phyloP scores from a whole-genome alignment of 768 basidiomycete species.

The Panaeolus papilionaceus region DNA sequence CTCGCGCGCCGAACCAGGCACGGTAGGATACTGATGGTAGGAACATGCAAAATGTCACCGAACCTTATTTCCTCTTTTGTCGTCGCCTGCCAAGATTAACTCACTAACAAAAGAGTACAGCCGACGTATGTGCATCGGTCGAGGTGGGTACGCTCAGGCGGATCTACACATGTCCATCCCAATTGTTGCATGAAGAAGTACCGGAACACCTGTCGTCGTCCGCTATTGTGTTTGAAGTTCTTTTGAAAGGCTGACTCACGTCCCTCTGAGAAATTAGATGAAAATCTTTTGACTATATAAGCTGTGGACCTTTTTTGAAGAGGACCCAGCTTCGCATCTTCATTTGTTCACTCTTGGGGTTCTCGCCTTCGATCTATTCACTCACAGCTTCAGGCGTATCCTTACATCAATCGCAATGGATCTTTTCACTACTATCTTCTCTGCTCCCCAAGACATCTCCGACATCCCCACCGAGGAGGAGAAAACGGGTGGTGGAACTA shows the following conservation, averaged over 20 bases:
- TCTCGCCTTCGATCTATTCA: background rate
- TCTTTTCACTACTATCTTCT: background rate
- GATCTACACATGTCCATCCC: background rate
- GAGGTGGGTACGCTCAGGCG: background rate
- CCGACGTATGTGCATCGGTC: background rate
- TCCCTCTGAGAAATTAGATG: background rate
- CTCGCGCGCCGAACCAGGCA: background rate
- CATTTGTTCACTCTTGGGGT: background rate
- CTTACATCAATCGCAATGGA: background rate
- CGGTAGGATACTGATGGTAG: background rate
- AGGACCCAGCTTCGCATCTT: background rate
- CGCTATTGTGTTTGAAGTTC: background rate
- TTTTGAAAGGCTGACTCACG: background rate
- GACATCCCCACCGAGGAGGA: background rate
- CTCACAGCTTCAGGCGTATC: background rate
- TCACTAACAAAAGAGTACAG: background rate
- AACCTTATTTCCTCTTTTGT: conserved; percentile 4
- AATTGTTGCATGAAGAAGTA: conserved; percentile 5
- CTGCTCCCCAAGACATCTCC: background rate
- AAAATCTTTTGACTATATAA: background rate
- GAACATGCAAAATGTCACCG: background rate
- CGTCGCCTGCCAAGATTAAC: background rate
- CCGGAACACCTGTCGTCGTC: background rate
- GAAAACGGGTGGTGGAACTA: background rate
- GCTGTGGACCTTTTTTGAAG: background rate